Evolutionary conservation across 345 rosid species (phyloP).

Genomic region (Geranium brycei): DNA sequence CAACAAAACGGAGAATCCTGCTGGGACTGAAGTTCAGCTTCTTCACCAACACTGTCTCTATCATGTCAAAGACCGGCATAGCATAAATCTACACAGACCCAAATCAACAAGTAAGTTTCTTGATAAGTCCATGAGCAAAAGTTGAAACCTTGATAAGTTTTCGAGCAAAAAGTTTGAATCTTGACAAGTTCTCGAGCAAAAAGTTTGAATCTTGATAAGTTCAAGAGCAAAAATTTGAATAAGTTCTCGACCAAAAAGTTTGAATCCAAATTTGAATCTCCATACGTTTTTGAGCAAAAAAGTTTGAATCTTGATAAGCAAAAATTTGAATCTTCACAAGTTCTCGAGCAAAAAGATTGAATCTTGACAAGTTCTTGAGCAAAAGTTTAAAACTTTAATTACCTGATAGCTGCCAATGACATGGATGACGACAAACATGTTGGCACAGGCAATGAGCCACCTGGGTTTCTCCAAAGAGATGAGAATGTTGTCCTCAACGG

Average conservation of each 20-base stretch:
- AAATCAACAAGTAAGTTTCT: background rate
- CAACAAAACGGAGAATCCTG: conserved; percentile 14
- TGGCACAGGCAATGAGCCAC: conserved; percentile 61
- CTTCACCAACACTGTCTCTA: conserved; percentile 21
- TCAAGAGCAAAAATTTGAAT: background rate
- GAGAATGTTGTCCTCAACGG: conserved; percentile 44
- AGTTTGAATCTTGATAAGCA: too few species aligned
- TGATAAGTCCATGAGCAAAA: background rate
- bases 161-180: too few species aligned
- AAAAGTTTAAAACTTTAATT: background rate
- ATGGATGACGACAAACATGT: conserved; percentile 63
- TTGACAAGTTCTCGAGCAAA: too few species aligned
- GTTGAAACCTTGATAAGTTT: too few species aligned
- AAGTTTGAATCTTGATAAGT: background rate
- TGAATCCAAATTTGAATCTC: too few species aligned
- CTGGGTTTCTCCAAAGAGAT: conserved; percentile 41
- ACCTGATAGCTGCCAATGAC: conserved; percentile 83
- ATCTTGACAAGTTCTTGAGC: background rate
- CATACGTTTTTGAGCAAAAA: too few species aligned
- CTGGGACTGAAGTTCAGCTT: conserved; percentile 19
- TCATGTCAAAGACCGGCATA: conserved; percentile 32
- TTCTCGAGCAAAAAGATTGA: background rate
- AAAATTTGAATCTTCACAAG: too few species aligned
- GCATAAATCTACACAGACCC: conserved; percentile 17
- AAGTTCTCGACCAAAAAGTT: background rate